A percentile compares a stretch with the other conserved stretches of the same genome.
Conservation (phyloP, 192 early-diverging fungal genomes). For the Coemansia sp. region DNA sequence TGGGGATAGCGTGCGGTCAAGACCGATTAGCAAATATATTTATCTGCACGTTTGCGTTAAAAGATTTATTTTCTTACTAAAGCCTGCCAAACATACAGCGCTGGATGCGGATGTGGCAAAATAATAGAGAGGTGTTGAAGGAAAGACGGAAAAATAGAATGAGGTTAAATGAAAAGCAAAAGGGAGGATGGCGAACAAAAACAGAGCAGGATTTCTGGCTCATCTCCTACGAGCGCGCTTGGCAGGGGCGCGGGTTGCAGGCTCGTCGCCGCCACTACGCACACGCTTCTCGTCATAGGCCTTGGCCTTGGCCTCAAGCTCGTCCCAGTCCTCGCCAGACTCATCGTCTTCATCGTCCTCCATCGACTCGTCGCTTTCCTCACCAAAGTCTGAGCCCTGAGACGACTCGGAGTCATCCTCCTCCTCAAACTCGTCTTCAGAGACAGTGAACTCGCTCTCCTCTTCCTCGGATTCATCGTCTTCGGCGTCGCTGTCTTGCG, state of each 20-base stretch:
- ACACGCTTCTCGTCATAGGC: slow-evolving; percentile 52
- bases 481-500: slow-evolving; percentile 62
- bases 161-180: neutral
- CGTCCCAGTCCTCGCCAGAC: slow-evolving; percentile 81
- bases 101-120: too few species aligned
- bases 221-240: slow-evolving; percentile 51
- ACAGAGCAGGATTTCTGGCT: neutral
- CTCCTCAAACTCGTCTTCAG: slow-evolving; percentile 59
- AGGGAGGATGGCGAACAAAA: slow-evolving; percentile 1
- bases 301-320: slow-evolving; percentile 75
- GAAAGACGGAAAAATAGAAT: neutral
- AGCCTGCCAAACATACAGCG: too few species aligned
- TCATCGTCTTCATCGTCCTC: slow-evolving; percentile 60
- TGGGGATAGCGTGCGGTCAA: too few species aligned
- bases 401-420: slow-evolving; percentile 52
- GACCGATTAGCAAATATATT: too few species aligned
- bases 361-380: slow-evolving; percentile 39
- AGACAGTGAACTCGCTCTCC: slow-evolving; percentile 66
- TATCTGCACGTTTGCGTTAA: too few species aligned
- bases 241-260: slow-evolving; percentile 13
- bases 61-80: too few species aligned
- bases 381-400: slow-evolving; percentile 58
- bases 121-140: too few species aligned
- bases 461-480: slow-evolving; percentile 60
- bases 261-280: slow-evolving; percentile 8